phyloP scores from a whole-genome alignment of 2,329 filamentous ascomycete species.

The Pestalotiopsis fici region DNA sequence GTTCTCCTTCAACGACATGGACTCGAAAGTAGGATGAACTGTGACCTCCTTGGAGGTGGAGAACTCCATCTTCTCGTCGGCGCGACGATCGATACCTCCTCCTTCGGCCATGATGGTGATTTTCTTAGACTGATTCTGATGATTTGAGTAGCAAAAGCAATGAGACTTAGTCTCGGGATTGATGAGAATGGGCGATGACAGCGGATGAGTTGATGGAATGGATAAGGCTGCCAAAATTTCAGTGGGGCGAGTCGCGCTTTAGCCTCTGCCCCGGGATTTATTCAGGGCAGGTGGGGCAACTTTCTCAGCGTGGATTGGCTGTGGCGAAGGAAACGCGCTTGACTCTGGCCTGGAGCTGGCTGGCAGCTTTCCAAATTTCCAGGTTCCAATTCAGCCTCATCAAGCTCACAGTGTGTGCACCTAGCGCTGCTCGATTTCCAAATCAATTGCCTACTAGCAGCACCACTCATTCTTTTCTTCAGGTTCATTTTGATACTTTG shows the following conservation, averaged over 20 bases:
- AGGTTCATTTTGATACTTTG: not conserved
- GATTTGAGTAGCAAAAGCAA: not conserved
- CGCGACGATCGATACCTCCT: conserved; percentile 79
- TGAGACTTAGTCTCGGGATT: not conserved
- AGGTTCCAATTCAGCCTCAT: conserved; percentile 17
- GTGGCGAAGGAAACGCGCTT: conserved; percentile 11
- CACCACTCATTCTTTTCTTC: not conserved
- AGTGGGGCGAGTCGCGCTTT: conserved; percentile 8
- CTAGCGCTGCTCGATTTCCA: not conserved
- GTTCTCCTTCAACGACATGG: conserved; percentile 97
- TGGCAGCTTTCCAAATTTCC: conserved; percentile 15
- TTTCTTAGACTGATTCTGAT: not conserved
- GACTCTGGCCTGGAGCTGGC: not conserved
- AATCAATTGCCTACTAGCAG: not conserved
- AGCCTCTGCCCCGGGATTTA: conserved; percentile 3
- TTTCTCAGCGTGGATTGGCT: conserved; percentile 12
- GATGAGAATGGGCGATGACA: not conserved
- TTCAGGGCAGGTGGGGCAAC: not conserved
- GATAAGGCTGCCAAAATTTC: conserved; percentile 12
- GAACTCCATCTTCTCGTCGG: conserved; percentile 97
- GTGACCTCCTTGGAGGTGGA: conserved; percentile 97
- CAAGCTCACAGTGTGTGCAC: not conserved
- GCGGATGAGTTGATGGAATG: conserved; percentile 2
- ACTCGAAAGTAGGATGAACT: conserved; percentile 90
- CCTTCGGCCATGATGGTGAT: conserved; percentile 77